These are phyloP conservation scores for Gossypium australe DNA, from an alignment of 345 rosid species.

Conservation along the genomic window DNA sequence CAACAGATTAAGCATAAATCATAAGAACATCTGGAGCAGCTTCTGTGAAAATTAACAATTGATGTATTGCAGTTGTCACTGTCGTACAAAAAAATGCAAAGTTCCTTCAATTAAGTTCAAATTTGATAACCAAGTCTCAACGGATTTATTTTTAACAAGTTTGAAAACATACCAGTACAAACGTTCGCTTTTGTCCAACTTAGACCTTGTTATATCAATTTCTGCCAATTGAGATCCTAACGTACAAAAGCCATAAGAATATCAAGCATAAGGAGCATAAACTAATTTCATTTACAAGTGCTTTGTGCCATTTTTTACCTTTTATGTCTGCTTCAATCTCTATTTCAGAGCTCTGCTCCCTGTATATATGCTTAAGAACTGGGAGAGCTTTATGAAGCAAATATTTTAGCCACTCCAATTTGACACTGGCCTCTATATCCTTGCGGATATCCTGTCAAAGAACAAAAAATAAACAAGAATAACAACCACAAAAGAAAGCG, in stretches of 20 bases:
- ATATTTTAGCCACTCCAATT: constrained; percentile 34
- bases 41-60: constrained; percentile 44
- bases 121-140: constrained; percentile 1
- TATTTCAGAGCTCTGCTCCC: constrained; percentile 42
- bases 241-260: constrained; percentile 15
- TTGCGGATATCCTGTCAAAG: constrained; percentile 22
- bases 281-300: neutral
- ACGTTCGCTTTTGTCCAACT: constrained; percentile 40
- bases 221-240: constrained; percentile 27
- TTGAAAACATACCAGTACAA: constrained; percentile 38
- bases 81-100: constrained; percentile 15
- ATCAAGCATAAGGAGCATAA: constrained; percentile 1
- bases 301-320: constrained; percentile 22
- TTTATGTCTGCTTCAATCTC: constrained; percentile 26
- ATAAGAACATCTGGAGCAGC: constrained; percentile 45
- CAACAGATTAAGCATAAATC: constrained; percentile 57
- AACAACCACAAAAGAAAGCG: neutral
- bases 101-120: neutral
- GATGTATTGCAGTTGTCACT: constrained; percentile 56
- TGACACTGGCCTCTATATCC: constrained; percentile 21
- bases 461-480: constrained; percentile 1
- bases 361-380: constrained; percentile 38
- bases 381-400: constrained; percentile 39
- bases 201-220: constrained; percentile 21
- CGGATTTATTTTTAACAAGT: constrained; percentile 10